A percentile compares a stretch with the other conserved stretches of the same genome.
These are phyloP conservation scores for Simplicillium sp. DNA, from an alignment of 2,329 filamentous ascomycete genomes.

Conservation along the genomic window DNA sequence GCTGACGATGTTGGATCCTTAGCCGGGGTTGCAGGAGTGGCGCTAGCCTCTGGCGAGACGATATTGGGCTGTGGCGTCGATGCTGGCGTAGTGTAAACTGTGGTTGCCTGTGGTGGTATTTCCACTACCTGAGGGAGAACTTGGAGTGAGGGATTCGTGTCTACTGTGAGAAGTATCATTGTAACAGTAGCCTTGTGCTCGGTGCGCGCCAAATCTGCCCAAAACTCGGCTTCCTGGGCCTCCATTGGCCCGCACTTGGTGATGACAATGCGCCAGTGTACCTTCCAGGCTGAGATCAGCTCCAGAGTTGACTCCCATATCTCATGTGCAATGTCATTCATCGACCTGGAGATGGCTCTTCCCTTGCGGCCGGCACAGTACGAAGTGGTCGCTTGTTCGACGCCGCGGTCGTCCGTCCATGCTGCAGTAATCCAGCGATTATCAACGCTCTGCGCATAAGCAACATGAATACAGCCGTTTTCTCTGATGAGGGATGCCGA, in stretches of 20 bases:
- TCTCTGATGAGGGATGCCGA: slow-evolving; percentile 68
- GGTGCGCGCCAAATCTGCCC: slow-evolving; percentile 41
- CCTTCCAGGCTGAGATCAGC: slow-evolving; percentile 59
- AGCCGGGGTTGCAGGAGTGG: slow-evolving; percentile 39
- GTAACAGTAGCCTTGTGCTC: slow-evolving; percentile 42
- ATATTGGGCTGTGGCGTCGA: slow-evolving; percentile 55
- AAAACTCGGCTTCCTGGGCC: slow-evolving; percentile 52
- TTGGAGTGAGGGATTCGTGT: slow-evolving; percentile 55
- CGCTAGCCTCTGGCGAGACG: slow-evolving; percentile 51
- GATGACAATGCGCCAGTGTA: slow-evolving; percentile 70
- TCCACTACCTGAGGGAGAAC: slow-evolving; percentile 47
- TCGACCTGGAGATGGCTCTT: slow-evolving; percentile 36
- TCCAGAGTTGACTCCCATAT: slow-evolving; percentile 72
- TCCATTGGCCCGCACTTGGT: slow-evolving; percentile 63
- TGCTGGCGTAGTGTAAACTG: slow-evolving; percentile 52
- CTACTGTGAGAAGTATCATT: slow-evolving; percentile 53
- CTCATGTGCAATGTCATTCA: slow-evolving; percentile 59
- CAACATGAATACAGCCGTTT: slow-evolving; percentile 71
- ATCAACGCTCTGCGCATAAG: slow-evolving; percentile 67
- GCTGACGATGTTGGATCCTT: slow-evolving; percentile 24
- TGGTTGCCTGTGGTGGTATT: slow-evolving; percentile 32
- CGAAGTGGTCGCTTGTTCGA: slow-evolving; percentile 61
- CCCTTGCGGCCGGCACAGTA: slow-evolving; percentile 60
- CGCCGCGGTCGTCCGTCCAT: slow-evolving; percentile 72
- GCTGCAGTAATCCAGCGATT: slow-evolving; percentile 69